Base-by-base conservation (phyloP, 2,329 filamentous ascomycete species). In the Dactylonectria macrodidyma region DNA sequence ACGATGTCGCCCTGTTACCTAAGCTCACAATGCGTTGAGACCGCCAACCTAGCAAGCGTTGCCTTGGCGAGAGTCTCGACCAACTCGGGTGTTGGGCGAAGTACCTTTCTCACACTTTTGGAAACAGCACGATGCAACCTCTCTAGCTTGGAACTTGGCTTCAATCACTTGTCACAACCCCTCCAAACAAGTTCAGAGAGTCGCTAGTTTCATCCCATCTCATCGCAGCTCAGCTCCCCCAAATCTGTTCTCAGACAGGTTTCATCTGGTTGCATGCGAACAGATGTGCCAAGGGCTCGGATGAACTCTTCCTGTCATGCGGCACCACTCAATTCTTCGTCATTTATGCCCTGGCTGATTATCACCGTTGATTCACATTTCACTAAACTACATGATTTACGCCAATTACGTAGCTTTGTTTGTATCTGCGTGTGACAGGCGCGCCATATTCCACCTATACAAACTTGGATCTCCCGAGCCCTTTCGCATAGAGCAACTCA, bases 81-180 rank as follows among this genome's bases (percentile, higher is more conserved):
- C 41, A n/a, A n/a, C 41, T 44, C 30, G 30, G 26, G 12, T n/a
- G 24, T 6, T 6, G 22, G 24, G 14, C 11, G 24, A 36, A 8
- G 4, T 19, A 36, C n/a, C 16, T 30, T 12, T 54, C 48, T 54
- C 50, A 36, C 50, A 22, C 30, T 19, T 19, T 36, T 54, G 30
- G 51, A 54, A 54, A 54, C 51, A 54, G 33, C 51, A 10, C 51
- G 33, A 54, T 54, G 33, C 50, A 52, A 52, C 50, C 50, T 34
- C n/a, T 34, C 50, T 33, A 19, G 50, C 19, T 54, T 36, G 33
- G n/a, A 19, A 36, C 24, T 24, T 24, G 51, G 22, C 33, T 38
- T 54, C 50, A 22, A 30, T 19, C 16, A 52, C 9, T 52, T 36
- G 33, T 54, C 51, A 14, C 51, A n/a, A 33, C 51, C 30, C 41